phyloP scores from a whole-genome alignment of 768 basidiomycete species.

The Lyophyllum atratum region DNA sequence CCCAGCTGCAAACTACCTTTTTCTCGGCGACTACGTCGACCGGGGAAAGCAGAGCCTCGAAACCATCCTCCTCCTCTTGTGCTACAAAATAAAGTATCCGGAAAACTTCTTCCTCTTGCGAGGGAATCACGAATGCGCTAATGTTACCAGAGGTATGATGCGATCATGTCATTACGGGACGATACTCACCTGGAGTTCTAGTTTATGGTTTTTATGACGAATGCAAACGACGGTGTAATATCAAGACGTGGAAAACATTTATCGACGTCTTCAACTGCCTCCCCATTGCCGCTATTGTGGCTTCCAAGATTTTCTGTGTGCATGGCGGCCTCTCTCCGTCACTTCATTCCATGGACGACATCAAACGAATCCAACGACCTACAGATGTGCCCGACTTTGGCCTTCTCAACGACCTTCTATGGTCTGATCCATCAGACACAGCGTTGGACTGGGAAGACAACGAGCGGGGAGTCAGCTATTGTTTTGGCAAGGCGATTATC shows the following conservation, averaged over 20 bases:
- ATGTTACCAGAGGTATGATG: slow-evolving; percentile 88
- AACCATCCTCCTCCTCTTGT: slow-evolving; percentile 93
- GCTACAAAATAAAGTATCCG: slow-evolving; percentile 99
- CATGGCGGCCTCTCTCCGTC: slow-evolving; percentile 95
- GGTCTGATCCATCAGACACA: slow-evolving; percentile 98
- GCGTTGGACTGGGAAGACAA: slow-evolving; percentile 99
- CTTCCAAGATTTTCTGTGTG: slow-evolving; percentile 99
- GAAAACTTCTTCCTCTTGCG: slow-evolving; percentile 98
- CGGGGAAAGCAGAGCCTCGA: slow-evolving; percentile 98
- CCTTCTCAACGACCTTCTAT: slow-evolving; percentile 92
- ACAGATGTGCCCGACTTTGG: slow-evolving; percentile 99
- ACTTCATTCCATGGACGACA: slow-evolving; percentile 96
- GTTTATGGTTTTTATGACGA: slow-evolving; percentile 99
- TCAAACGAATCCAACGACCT: slow-evolving; percentile 95
- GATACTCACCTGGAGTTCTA: slow-evolving; percentile 33
- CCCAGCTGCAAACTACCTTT: slow-evolving; percentile 95
- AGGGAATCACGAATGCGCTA: slow-evolving; percentile 99
- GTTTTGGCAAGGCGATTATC: slow-evolving; percentile 97
- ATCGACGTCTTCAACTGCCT: slow-evolving; percentile 99
- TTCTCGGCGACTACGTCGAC: slow-evolving; percentile 99
- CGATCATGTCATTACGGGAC: slow-evolving; percentile 5
- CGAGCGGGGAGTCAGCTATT: slow-evolving; percentile 97
- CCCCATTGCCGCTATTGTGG: slow-evolving; percentile 97
- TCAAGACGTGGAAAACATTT: slow-evolving; percentile 99
- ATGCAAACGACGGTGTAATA: slow-evolving; percentile 98